Base-by-base conservation (phyloP, 768 basidiomycete genomes). In the Pisolithus marmoratus region DNA sequence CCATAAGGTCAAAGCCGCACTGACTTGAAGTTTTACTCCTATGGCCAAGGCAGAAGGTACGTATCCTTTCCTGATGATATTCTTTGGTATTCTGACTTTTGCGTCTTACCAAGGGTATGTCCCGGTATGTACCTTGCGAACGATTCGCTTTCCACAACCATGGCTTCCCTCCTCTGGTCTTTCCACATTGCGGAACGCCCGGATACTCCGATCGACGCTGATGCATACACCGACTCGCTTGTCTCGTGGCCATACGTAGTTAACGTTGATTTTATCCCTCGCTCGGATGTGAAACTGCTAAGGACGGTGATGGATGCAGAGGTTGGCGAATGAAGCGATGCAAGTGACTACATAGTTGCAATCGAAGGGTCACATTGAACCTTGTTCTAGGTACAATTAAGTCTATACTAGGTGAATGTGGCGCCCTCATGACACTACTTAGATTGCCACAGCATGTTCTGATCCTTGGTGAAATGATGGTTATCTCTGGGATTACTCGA, bases 201-300 rank as follows among this genome's bases (percentile, higher is more conserved):
- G 0, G 54, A 63, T 3, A 61, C 68, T 5, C 80, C 81, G 0
- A 83, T 86, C 51, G 78, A 87, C 61, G 73, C 74, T 3, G 63
- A 77, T 37, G 80, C 74, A 0, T 83, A 84, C 61, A 80, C 77
- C 4, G 78, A 83, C 57, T 75, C 74, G 5, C 77, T 81, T 11
- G 83, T 83, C 60, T 68, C 76, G 0, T 81, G 82, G 52, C 81
- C 84, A 2, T 54, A 72, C 43, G 80, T 80, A 8, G 85, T 84
- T 63, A 71, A 72, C 27, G 78, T 77, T 2, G 56, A 64, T 5
- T 84, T 84, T 57, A 73, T 74, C 51, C 79, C 81, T 0, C 58
- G 81, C 26, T 53, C 64, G 29, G 48, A 50, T 3, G 48, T 46
- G 27, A 20, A 36, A n/a, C 31, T 15, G 19, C 19, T 58, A 26